A percentile compares a stretch with the other conserved stretches of the same genome.
Evolutionary conservation across 1,284 basidiomycete species (phyloP).

Genomic region (Pseudozyma hubeiensis): DNA sequence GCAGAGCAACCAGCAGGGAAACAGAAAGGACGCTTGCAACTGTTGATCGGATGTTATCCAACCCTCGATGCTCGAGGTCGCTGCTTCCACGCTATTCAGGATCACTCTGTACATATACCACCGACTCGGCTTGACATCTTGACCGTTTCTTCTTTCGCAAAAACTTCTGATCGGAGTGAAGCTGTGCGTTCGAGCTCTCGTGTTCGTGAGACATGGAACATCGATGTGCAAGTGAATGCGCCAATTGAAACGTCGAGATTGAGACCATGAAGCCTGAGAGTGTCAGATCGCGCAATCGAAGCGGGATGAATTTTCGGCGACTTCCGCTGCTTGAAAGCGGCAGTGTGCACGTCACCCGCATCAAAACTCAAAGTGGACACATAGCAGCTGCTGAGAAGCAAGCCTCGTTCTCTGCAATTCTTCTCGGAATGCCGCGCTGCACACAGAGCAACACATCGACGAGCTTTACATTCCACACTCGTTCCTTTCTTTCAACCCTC

Average conservation of each 20-base stretch:
- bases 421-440: conserved; percentile 8
- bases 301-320: not conserved
- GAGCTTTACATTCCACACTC: not conserved
- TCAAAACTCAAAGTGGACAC: conserved; percentile 27
- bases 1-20: conserved; percentile 32
- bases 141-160: no score
- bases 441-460: no score
- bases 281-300: not conserved
- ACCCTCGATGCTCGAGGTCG: not conserved
- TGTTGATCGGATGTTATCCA: conserved; percentile 28
- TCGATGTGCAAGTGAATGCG: no score
- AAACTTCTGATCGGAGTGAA: no score
- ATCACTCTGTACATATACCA: conserved; percentile 35
- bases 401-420: conserved; percentile 24
- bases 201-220: no score
- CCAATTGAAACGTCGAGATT: no score
- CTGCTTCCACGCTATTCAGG: not conserved
- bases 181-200: no score
- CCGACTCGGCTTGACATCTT: not conserved
- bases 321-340: not conserved
- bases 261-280: no score
- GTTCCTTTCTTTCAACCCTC: not conserved
- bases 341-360: conserved; percentile 18
- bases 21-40: conserved; percentile 57
- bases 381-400: conserved; percentile 8